Evolutionary conservation across 768 basidiomycete species (phyloP).

Genomic region (Termitomyces sp.): DNA sequence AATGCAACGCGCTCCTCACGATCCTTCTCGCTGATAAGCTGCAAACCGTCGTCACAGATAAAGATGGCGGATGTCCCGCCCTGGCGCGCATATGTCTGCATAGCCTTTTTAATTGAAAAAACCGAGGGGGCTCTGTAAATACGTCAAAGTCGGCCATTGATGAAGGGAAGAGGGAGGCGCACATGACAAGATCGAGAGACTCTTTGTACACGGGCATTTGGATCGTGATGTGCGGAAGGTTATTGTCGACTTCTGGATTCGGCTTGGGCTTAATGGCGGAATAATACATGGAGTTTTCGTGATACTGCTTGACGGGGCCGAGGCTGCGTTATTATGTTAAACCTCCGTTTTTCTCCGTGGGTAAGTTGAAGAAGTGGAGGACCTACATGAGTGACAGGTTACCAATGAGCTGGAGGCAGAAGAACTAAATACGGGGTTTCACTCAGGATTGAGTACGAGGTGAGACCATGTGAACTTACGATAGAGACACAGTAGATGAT

Average conservation of each 20-base stretch:
- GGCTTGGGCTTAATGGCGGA: constrained; percentile 64
- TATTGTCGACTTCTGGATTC: constrained; percentile 61
- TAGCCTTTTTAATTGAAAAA: constrained; percentile 75
- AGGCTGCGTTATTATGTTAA: constrained; percentile 24
- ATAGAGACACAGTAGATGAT: constrained; percentile 75
- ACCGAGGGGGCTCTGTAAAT: constrained; percentile 58
- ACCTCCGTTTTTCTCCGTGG: not conserved
- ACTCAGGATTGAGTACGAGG: not conserved
- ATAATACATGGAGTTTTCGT: constrained; percentile 81
- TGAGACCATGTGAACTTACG: constrained; percentile 32
- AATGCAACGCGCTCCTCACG: constrained; percentile 62
- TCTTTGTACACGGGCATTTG: constrained; percentile 90
- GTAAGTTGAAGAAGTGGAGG: not conserved
- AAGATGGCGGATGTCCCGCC: constrained; percentile 75
- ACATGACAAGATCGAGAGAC: constrained; percentile 70
- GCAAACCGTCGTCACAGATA: constrained; percentile 81
- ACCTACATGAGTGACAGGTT: constrained; percentile 55
- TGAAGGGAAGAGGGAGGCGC: constrained; percentile 18
- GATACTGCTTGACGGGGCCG: constrained; percentile 82
- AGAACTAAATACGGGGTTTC: constrained; percentile 45
- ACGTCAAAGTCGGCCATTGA: not conserved
- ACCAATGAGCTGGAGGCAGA: constrained; percentile 64
- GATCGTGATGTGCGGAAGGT: constrained; percentile 74
- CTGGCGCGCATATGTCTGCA: constrained; percentile 84
- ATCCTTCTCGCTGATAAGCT: constrained; percentile 60